Evolutionary conservation across 192 early-diverging fungal genomes (phyloP).

Genomic region (Gonapodya sp.): DNA sequence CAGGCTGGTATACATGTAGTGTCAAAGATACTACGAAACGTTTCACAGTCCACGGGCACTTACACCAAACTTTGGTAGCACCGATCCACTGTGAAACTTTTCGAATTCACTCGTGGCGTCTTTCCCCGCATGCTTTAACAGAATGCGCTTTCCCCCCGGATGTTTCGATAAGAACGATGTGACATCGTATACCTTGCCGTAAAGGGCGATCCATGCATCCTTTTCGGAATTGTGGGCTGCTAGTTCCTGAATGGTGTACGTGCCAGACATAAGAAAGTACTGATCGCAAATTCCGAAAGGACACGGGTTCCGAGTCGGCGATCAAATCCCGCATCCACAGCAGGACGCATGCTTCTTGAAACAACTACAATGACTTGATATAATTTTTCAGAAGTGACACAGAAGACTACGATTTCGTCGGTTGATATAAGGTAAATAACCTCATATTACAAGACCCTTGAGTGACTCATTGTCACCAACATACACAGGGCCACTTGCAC

Average conservation of each 20-base stretch:
- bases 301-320: no score
- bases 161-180: constrained; percentile 49
- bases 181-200: constrained; percentile 51
- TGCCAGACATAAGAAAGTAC: no score
- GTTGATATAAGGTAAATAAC: no score
- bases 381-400: no score
- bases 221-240: constrained; percentile 27
- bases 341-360: no score
- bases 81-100: neutral
- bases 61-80: neutral
- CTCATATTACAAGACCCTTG: neutral
- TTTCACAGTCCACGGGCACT: neutral
- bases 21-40: neutral
- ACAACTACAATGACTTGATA: no score
- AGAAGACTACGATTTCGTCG: no score
- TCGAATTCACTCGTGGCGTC: neutral
- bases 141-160: constrained; percentile 38
- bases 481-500: neutral
- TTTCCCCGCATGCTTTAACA: neutral
- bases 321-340: no score
- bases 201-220: constrained; percentile 28
- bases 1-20: neutral
- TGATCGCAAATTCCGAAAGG: no score
- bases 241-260: constrained; percentile 21
- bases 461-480: neutral